Conservation (phyloP, 169 alveolate genomes). For the Cryptosporidium parvum region DNA sequence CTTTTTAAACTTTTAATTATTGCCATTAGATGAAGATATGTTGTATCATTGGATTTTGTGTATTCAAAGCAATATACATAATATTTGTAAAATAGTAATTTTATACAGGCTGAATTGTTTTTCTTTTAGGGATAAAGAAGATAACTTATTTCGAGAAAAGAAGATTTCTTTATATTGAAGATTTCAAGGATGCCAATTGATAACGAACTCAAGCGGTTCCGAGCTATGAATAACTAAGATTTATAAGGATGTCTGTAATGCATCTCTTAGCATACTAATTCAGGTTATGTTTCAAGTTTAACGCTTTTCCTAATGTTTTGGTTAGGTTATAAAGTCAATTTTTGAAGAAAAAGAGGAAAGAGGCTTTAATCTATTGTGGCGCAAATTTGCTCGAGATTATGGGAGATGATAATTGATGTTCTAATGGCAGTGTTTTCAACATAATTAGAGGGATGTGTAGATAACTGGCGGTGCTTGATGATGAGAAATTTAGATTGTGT, state of each 20-base stretch:
- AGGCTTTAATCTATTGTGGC: not conserved
- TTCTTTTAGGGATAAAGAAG: not conserved
- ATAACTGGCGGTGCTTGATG: not conserved
- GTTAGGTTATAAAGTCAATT: not conserved
- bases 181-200: no score
- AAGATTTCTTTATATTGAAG: no score
- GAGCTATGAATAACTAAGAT: no score
- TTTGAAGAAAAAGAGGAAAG: not conserved
- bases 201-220: not conserved
- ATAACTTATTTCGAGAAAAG: not conserved
- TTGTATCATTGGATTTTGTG: not conserved
- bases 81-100: not conserved
- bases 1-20: not conserved
- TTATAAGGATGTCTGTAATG: not conserved
- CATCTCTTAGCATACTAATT: not conserved
- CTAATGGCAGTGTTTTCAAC: not conserved
- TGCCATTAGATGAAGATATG: not conserved
- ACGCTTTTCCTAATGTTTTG: not conserved
- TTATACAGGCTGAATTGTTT: not conserved
- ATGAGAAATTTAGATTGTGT: not conserved
- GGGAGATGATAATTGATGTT: not conserved
- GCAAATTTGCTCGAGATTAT: not conserved
- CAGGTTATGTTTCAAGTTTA: not conserved
- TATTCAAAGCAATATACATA: slow-evolving; percentile 26
- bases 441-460: not conserved